Conservation (phyloP, 805 yeast species). For the Monosporozyma aquatica region DNA sequence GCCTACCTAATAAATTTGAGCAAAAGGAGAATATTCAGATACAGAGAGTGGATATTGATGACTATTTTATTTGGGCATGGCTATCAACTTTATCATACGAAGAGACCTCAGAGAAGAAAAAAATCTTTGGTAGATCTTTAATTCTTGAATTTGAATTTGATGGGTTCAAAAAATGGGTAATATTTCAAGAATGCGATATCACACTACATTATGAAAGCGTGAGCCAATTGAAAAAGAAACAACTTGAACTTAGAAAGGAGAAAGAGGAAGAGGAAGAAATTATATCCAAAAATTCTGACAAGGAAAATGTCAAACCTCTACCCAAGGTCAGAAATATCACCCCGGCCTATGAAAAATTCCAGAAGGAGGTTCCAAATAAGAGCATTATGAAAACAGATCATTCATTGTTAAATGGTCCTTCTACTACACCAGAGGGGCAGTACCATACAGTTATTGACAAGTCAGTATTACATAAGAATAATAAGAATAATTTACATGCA, state of each 20-base stretch:
- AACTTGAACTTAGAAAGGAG: not conserved
- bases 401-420: not conserved
- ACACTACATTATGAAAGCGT: conserved; percentile 14
- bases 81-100: conserved; percentile 67
- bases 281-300: not conserved
- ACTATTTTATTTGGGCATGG: conserved; percentile 91
- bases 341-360: conserved; percentile 23
- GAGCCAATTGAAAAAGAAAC: conserved; percentile 7
- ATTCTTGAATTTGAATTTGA: conserved; percentile 74
- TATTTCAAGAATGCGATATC: conserved; percentile 58
- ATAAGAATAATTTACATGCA: conserved; percentile 14
- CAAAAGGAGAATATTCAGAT: conserved; percentile 32
- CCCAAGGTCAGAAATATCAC: conserved; percentile 13
- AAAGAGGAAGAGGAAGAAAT: not conserved
- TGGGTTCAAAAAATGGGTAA: conserved; percentile 70
- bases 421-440: conserved; percentile 7
- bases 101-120: conserved; percentile 54
- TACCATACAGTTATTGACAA: conserved; percentile 24
- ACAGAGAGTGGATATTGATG: conserved; percentile 64
- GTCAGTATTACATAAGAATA: conserved; percentile 14
- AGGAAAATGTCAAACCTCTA: conserved; percentile 6
- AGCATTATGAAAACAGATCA: conserved; percentile 3
- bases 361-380: conserved; percentile 12
- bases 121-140: conserved; percentile 69
- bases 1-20: conserved; percentile 16